These are phyloP conservation scores for Epichloe glyceriae DNA, from an alignment of 2,329 filamentous ascomycete genomes.

Conservation along the genomic window DNA sequence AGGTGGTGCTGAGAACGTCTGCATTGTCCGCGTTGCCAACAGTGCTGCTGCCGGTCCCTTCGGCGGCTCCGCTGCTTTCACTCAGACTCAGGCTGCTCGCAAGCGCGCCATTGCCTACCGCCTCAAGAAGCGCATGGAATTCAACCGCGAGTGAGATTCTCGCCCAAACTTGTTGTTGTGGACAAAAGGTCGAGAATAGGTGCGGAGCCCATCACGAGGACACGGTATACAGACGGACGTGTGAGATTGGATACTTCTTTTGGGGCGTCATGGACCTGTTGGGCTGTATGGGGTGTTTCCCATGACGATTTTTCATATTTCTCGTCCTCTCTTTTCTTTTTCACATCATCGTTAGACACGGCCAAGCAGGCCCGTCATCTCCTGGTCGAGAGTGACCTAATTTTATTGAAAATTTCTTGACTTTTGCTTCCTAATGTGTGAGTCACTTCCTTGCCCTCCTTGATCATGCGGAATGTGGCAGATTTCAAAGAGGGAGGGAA, in stretches of 20 bases:
- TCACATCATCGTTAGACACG: neutral
- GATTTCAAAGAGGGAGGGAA: too few species aligned
- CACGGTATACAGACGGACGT: neutral
- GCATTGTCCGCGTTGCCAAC: constrained; percentile 53
- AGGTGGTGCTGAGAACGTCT: constrained; percentile 49
- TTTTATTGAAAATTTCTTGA: too few species aligned
- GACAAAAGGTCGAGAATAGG: neutral
- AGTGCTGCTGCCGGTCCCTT: constrained; percentile 49
- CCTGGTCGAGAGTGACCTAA: neutral
- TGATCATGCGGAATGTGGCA: too few species aligned
- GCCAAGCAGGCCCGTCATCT: neutral
- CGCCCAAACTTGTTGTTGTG: neutral
- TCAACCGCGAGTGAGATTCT: constrained; percentile 11
- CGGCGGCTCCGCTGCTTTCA: constrained; percentile 54
- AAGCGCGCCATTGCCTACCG: constrained; percentile 49
- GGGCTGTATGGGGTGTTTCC: neutral
- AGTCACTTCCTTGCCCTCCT: too few species aligned
- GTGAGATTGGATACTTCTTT: neutral
- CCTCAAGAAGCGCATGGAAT: constrained; percentile 25
- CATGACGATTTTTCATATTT: neutral
- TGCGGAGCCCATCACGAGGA: neutral
- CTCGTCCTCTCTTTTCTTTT: neutral
- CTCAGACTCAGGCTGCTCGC: constrained; percentile 41
- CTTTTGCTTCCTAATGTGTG: too few species aligned
- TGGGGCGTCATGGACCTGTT: neutral